Conservation (phyloP, 1,284 basidiomycete species). For the Sphaerobolus stellatus region DNA sequence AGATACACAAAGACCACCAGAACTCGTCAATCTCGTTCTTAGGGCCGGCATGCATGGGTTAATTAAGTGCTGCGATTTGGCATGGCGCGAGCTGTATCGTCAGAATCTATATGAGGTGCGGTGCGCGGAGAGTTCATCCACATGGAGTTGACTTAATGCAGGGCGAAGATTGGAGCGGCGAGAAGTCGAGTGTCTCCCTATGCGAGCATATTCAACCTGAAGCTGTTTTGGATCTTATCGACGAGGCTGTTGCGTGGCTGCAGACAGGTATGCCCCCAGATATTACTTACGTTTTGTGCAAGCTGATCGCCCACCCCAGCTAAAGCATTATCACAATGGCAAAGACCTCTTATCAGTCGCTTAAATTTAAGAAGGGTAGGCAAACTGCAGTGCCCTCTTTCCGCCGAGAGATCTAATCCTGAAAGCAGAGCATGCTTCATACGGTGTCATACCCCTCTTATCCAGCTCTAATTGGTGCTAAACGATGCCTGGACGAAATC, state of each 20-base stretch:
- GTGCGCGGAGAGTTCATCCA: conserved; percentile 24
- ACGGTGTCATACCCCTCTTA: conserved; percentile 29
- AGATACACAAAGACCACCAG: conserved; percentile 47
- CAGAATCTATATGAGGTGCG: conserved; percentile 75
- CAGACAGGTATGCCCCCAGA: conserved; percentile 40
- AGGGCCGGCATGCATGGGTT: conserved; percentile 69
- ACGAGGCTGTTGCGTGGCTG: conserved; percentile 57
- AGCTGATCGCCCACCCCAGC: too few relatives aligned
- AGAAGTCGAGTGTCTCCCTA: conserved; percentile 82
- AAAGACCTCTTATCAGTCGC: background rate
- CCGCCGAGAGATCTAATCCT: background rate
- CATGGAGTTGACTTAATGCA: conserved; percentile 29
- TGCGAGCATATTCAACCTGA: conserved; percentile 66
- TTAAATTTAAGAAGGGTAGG: background rate
- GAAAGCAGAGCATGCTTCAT: conserved; percentile 1
- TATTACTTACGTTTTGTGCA: conserved; percentile 32
- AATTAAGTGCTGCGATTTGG: conserved; percentile 81
- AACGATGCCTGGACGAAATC: conserved; percentile 43
- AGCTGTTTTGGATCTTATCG: conserved; percentile 58
- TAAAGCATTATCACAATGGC: too few relatives aligned
- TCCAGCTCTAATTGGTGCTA: conserved; percentile 30
- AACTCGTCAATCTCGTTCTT: conserved; percentile 69
- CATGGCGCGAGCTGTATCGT: conserved; percentile 77
- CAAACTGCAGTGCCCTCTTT: background rate
- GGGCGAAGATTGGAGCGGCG: conserved; percentile 86